Conservation (phyloP, 805 yeast species). For the Candida incommunis region DNA sequence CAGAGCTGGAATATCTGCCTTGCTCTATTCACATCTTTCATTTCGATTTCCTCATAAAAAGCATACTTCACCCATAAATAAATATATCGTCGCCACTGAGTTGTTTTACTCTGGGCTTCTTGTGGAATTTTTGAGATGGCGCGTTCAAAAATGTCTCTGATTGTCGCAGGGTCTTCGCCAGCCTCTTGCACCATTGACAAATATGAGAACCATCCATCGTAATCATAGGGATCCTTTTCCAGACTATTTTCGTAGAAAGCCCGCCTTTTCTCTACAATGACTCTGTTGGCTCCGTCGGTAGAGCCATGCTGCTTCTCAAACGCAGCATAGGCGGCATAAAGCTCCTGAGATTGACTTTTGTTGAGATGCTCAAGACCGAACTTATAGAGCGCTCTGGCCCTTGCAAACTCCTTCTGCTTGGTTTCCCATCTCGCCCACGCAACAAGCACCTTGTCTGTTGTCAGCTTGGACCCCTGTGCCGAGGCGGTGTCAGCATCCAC, state of each 20-base stretch:
- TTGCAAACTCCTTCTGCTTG: conserved; percentile 40
- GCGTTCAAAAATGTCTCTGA: conserved; percentile 27
- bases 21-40: conserved; percentile 30
- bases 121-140: conserved; percentile 32
- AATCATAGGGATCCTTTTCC: conserved; percentile 36
- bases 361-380: conserved; percentile 36
- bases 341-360: conserved; percentile 21
- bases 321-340: conserved; percentile 32
- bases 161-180: conserved; percentile 16
- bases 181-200: conserved; percentile 35
- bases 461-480: conserved; percentile 11
- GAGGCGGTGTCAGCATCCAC: conserved; percentile 37
- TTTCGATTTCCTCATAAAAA: conserved; percentile 40
- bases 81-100: conserved; percentile 55
- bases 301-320: conserved; percentile 59
- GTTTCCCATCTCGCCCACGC: conserved; percentile 66
- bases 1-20: conserved; percentile 38
- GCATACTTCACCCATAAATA: conserved; percentile 59
- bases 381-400: conserved; percentile 45
- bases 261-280: conserved; percentile 40
- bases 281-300: conserved; percentile 35
- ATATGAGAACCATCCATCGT: conserved; percentile 76
- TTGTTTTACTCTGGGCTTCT: conserved; percentile 17
- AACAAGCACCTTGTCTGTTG: conserved; percentile 27
- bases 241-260: conserved; percentile 38